A percentile compares a stretch with the other conserved stretches of the same genome.
These are phyloP conservation scores for Cutaneotrichosporon dermatis DNA, from an alignment of 1,284 basidiomycete species.

Conservation along the genomic window DNA sequence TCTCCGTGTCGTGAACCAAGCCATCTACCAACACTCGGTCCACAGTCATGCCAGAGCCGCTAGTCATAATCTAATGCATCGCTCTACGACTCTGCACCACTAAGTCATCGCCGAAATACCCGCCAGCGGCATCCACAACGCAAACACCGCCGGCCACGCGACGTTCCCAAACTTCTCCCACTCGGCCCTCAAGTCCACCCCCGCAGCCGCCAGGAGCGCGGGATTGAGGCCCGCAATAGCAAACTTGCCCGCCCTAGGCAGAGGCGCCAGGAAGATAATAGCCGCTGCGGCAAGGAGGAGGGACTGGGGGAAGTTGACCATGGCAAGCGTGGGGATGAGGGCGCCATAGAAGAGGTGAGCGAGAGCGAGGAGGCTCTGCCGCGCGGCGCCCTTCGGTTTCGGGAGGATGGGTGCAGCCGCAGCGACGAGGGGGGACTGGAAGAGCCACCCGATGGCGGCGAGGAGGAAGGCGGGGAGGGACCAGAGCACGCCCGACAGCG, in stretches of 20 bases:
- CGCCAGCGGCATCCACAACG: conserved; percentile 37
- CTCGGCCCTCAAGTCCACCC: conserved; percentile 27
- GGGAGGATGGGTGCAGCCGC: conserved; percentile 17
- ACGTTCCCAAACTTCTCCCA: conserved; percentile 44
- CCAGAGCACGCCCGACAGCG: conserved; percentile 54
- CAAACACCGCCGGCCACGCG: conserved; percentile 36
- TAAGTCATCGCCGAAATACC: conserved; percentile 23
- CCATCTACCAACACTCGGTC: too few relatives aligned
- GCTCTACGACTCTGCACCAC: too few relatives aligned
- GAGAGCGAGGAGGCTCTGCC: conserved; percentile 24
- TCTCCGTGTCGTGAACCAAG: too few relatives aligned
- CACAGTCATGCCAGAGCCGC: too few relatives aligned
- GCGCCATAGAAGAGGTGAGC: conserved; percentile 63
- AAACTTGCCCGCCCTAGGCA: conserved; percentile 4
- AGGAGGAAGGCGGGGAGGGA: conserved; percentile 19
- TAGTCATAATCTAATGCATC: too few relatives aligned
- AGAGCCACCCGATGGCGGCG: conserved; percentile 20
- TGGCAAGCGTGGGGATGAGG: conserved; percentile 73
- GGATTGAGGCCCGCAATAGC: conserved; percentile 1
- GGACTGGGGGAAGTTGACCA: conserved; percentile 85
- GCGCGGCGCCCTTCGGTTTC: conserved; percentile 57
- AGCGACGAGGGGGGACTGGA: conserved; percentile 22
- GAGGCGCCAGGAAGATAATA: conserved; percentile 42
- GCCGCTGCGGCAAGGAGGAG: conserved; percentile 61
- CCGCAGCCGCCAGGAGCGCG: background rate